Evolutionary conservation across 2,329 filamentous ascomycete genomes (phyloP).

Genomic region (Sphaerulina musiva): DNA sequence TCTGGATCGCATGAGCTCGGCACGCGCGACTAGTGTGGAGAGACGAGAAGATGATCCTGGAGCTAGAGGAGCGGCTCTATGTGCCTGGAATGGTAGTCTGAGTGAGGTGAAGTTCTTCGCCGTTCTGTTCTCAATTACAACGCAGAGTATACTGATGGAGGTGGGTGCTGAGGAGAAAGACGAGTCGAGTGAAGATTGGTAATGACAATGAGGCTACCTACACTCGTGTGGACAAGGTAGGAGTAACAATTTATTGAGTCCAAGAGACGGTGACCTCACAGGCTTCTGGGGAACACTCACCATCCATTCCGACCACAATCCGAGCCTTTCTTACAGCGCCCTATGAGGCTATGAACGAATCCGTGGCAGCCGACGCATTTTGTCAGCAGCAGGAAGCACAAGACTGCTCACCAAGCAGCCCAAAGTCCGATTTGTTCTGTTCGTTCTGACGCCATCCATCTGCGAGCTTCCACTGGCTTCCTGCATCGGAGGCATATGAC

Average conservation of each 20-base stretch:
- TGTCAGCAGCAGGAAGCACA: not conserved
- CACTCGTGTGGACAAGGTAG: not conserved
- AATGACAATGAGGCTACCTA: not conserved
- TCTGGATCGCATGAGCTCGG: constrained; percentile 10
- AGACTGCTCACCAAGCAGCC: not conserved
- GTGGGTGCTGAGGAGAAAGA: not conserved
- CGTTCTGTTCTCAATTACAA: not conserved
- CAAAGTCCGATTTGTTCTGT: not conserved
- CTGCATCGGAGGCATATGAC: not conserved
- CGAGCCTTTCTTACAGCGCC: not conserved
- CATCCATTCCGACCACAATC: not conserved
- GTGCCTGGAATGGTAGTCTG: no score
- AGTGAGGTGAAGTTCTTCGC: not conserved
- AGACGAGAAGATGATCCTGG: not conserved
- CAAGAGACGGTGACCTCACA: not conserved
- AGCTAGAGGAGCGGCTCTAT: not conserved
- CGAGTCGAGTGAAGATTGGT: no score
- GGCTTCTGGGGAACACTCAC: not conserved
- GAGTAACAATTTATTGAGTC: not conserved
- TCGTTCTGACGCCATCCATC: not conserved
- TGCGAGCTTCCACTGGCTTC: not conserved
- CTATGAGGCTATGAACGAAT: not conserved
- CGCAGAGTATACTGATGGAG: not conserved
- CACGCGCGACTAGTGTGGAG: not conserved
- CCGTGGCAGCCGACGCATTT: not conserved